These are phyloP conservation scores for Phalaenopsis aphrodite DNA, from an alignment of 106 monocot genomes.

Conservation along the genomic window DNA sequence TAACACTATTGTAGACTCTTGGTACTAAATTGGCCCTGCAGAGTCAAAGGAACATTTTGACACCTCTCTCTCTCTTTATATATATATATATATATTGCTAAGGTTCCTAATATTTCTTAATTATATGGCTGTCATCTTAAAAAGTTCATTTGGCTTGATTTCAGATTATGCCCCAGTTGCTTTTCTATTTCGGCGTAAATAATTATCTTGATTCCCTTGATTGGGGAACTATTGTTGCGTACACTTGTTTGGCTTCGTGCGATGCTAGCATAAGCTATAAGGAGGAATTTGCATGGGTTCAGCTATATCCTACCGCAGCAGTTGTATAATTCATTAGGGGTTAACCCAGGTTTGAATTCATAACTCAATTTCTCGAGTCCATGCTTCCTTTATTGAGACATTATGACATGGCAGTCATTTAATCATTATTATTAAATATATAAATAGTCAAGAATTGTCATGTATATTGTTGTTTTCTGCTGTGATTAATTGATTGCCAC, in stretches of 20 bases:
- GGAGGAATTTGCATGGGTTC: conserved; percentile 92
- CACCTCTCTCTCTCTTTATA: too few relatives aligned
- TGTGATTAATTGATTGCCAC: too few relatives aligned
- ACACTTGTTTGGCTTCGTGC: conserved; percentile 68
- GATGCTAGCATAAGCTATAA: conserved; percentile 46
- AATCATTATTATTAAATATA: too few relatives aligned
- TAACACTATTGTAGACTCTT: too few relatives aligned
- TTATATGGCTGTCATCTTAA: neutral
- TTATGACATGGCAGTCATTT: too few relatives aligned
- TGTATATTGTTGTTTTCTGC: too few relatives aligned
- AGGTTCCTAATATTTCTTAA: neutral
- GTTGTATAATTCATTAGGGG: neutral
- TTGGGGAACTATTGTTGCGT: conserved; percentile 76
- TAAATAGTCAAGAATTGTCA: too few relatives aligned
- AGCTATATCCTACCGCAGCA: conserved; percentile 44
- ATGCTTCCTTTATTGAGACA: too few relatives aligned
- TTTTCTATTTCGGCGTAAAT: conserved; percentile 70
- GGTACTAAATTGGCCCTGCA: too few relatives aligned
- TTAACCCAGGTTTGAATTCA: neutral
- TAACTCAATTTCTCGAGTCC: neutral
- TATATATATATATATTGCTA: too few relatives aligned
- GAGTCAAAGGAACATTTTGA: too few relatives aligned
- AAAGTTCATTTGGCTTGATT: conserved; percentile 6
- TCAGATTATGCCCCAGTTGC: conserved; percentile 89
- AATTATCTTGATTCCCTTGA: conserved; percentile 77